Evolutionary conservation across 2,329 filamentous ascomycete genomes (phyloP).

Genomic region (Aphanoascus verrucosus): DNA sequence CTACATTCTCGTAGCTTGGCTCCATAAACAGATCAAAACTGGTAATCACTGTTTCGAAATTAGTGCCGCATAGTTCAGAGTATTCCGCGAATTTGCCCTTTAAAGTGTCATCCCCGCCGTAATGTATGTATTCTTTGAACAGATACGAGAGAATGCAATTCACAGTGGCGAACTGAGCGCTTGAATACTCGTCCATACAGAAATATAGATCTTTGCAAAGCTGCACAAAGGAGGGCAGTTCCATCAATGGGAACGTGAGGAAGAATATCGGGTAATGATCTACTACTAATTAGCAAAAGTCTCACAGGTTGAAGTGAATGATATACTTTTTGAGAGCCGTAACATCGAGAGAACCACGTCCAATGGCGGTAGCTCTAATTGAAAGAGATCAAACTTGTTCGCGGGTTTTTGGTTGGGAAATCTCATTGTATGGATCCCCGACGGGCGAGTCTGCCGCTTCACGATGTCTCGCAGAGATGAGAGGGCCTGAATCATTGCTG

Average conservation of each 20-base stretch:
- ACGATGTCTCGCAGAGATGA: constrained; percentile 32
- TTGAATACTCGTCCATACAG: constrained; percentile 33
- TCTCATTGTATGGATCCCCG: constrained; percentile 21
- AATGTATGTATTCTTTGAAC: constrained; percentile 26
- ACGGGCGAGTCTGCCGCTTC: constrained; percentile 27
- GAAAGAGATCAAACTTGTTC: constrained; percentile 23
- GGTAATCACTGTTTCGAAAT: constrained; percentile 37
- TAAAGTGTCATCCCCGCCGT: constrained; percentile 16
- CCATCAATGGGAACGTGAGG: constrained; percentile 19
- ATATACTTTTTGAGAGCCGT: constrained; percentile 27
- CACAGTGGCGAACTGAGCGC: constrained; percentile 31
- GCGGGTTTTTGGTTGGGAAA: constrained; percentile 22
- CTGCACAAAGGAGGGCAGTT: constrained; percentile 26
- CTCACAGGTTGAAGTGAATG: background rate
- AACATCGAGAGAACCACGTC: constrained; percentile 26
- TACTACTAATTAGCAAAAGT: constrained; percentile 2
- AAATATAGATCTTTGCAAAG: constrained; percentile 37
- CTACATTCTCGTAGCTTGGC: constrained; percentile 45
- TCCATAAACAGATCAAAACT: constrained; percentile 48
- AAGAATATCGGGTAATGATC: constrained; percentile 16
- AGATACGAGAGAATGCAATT: constrained; percentile 32
- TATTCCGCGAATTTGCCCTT: constrained; percentile 25
- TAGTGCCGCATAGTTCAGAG: constrained; percentile 31
- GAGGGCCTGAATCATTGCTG: constrained; percentile 31
- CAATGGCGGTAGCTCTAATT: constrained; percentile 30